Percentiles rank a stretch among this genome's conserved stretches.
Conservation (phyloP, 441 rosid species). For the Croton laevigatus region DNA sequence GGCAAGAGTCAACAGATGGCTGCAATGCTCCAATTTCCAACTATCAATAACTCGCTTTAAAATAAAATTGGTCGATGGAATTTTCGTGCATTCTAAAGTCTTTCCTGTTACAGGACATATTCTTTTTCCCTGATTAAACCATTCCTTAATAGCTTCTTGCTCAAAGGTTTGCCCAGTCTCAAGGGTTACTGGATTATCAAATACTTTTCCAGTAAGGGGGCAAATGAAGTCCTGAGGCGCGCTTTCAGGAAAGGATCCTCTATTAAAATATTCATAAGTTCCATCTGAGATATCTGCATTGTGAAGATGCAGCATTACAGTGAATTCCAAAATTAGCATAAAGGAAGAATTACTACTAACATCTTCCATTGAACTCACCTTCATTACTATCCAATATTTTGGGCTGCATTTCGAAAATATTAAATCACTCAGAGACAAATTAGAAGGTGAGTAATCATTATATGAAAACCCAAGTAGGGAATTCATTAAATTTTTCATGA, state of each 20-base stretch:
- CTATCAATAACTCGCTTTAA: constrained; percentile 44
- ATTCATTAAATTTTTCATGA: constrained; percentile 11
- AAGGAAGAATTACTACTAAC: not conserved
- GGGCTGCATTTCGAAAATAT: constrained; percentile 28
- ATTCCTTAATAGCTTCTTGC: constrained; percentile 46
- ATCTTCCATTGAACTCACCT: constrained; percentile 35
- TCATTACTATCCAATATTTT: constrained; percentile 14
- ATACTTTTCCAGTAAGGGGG: constrained; percentile 48
- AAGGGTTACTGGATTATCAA: constrained; percentile 60
- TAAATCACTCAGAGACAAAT: not conserved
- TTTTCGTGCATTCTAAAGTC: constrained; percentile 30
- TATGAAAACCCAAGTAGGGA: not conserved
- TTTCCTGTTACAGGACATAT: constrained; percentile 61
- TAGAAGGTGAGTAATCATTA: not conserved
- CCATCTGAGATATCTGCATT: constrained; percentile 33
- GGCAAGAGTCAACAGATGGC: constrained; percentile 32
- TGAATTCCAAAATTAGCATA: constrained; percentile 11
- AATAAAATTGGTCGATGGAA: constrained; percentile 50
- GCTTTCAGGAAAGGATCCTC: constrained; percentile 31
- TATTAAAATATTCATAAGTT: constrained; percentile 23
- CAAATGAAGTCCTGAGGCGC: constrained; percentile 46
- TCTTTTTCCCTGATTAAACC: constrained; percentile 53
- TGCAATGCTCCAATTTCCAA: constrained; percentile 42
- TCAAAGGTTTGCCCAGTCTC: constrained; percentile 66
- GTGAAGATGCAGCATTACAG: constrained; percentile 16